These are phyloP conservation scores for Teunomyces panamensis DNA, from an alignment of 805 yeast genomes.

Conservation along the genomic window DNA sequence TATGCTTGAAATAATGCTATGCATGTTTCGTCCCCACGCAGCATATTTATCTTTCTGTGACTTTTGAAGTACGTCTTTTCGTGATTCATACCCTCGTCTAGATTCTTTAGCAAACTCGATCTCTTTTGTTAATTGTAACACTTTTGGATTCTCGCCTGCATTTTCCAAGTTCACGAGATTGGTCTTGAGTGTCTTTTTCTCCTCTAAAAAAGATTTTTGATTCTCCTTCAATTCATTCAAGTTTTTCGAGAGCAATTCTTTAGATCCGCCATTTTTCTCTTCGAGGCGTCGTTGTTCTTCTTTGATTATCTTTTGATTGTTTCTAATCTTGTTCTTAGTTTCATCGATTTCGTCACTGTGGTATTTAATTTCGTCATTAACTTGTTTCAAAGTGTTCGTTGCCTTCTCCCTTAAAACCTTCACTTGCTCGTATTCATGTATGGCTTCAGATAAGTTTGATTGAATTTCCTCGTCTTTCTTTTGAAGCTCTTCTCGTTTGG, in stretches of 20 bases:
- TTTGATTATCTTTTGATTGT: constrained; percentile 18
- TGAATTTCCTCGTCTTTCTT: neutral
- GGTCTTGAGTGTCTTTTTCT: constrained; percentile 8
- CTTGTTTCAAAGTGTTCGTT: constrained; percentile 14
- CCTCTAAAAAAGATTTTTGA: constrained; percentile 13
- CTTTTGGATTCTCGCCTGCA: neutral
- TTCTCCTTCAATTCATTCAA: constrained; percentile 20
- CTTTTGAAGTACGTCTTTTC: constrained; percentile 10
- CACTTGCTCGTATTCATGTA: constrained; percentile 22
- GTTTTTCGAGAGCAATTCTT: constrained; percentile 26
- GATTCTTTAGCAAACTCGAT: constrained; percentile 4
- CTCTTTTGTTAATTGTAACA: constrained; percentile 3
- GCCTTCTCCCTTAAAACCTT: constrained; percentile 39
- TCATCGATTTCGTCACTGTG: constrained; percentile 13
- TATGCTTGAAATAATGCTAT: constrained; percentile 41
- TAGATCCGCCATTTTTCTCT: constrained; percentile 42
- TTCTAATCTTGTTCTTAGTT: constrained; percentile 9
- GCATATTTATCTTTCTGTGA: constrained; percentile 36
- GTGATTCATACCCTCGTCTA: constrained; percentile 6
- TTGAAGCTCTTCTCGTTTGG: neutral
- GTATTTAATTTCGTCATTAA: constrained; percentile 13
- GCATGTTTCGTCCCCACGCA: constrained; percentile 52
- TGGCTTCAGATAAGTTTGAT: constrained; percentile 2
- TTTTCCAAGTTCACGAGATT: constrained; percentile 13
- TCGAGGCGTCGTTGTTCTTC: constrained; percentile 40